Evolutionary conservation across 768 basidiomycete species (phyloP), one percentile per base, ranked within the genome.

Genomic region (Harrya chromipes): DNA sequence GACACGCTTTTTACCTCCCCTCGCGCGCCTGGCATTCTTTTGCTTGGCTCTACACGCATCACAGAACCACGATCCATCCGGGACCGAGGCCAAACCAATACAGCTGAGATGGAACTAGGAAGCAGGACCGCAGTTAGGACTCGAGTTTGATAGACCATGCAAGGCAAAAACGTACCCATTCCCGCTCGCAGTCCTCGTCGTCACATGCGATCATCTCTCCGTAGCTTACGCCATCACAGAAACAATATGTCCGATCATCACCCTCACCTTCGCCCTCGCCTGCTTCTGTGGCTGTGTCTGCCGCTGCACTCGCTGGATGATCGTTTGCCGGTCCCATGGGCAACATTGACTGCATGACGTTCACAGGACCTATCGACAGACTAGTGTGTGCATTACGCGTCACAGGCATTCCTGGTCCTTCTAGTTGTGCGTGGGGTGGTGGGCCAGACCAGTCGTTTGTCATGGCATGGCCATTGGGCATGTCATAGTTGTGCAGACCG

Each of bases 121-220:
- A 14, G 6, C 47, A 41, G 37, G 48, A 26, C 56, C 49, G 37
- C 24, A 55, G 49, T 64, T 20, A 56, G 43, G 23, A 13, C 11
- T 19, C 17, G 11, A n/a, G 50, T 45, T 43, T n/a, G 16, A 26
- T 21, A 43, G 13, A 42, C 40, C 35, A 21, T 40, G 46, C 46
- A 39, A 56, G 46, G 31, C 46, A 44, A 46, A 47, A 40, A 57
- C 89, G 64, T 58, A 94, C 93, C 93, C 93, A 97, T 85, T 94
- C 92, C 50, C 76, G 75, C 58, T 85, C 82, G 70, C 93, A 95
- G 39, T 77, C 74, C 16, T 74, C 72, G 59, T 85, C 89, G 66
- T 97, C 93, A 66, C 93, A 97, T 20, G 85, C 93, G 59, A 97
- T 90, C 93, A 97, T 95, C 72, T 94, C 87, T 33, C 94, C 94